Conservation (phyloP, 2,329 filamentous ascomycete genomes). For the Fusarium newnesense region DNA sequence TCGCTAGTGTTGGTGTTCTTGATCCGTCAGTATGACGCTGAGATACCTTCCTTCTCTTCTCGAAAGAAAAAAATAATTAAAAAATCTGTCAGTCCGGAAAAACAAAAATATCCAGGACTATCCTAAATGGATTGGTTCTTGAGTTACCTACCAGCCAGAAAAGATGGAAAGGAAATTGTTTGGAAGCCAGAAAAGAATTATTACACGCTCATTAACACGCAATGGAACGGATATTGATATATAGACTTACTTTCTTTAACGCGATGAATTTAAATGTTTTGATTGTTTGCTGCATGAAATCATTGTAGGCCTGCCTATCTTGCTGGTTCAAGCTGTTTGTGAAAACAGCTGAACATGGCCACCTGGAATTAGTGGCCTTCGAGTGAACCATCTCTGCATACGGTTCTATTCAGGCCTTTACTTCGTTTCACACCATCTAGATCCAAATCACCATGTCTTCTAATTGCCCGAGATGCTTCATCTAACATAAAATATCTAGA, state of each 20-base stretch:
- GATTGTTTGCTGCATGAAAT: background rate
- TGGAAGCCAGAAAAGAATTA: background rate
- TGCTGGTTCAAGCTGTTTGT: background rate
- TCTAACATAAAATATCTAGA: too few species aligned
- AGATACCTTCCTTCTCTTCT: background rate
- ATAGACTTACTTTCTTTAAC: background rate
- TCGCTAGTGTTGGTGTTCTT: background rate
- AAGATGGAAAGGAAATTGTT: background rate
- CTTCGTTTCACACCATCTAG: too few species aligned
- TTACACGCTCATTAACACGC: background rate
- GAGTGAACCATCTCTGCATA: too few species aligned
- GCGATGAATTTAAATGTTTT: background rate
- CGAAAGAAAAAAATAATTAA: background rate
- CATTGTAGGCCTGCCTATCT: background rate
- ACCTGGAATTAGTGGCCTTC: too few species aligned
- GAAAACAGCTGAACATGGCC: too few species aligned
- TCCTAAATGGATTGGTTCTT: background rate
- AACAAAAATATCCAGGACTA: background rate
- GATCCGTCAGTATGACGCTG: background rate
- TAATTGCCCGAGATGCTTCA: too few species aligned
- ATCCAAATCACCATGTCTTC: too few species aligned
- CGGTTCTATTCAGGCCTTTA: too few species aligned
- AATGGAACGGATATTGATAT: background rate
- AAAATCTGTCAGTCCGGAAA: background rate
- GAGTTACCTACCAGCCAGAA: background rate